These are phyloP conservation scores for Ganoderma boninense DNA, from an alignment of 1,284 basidiomycete genomes.

Conservation along the genomic window DNA sequence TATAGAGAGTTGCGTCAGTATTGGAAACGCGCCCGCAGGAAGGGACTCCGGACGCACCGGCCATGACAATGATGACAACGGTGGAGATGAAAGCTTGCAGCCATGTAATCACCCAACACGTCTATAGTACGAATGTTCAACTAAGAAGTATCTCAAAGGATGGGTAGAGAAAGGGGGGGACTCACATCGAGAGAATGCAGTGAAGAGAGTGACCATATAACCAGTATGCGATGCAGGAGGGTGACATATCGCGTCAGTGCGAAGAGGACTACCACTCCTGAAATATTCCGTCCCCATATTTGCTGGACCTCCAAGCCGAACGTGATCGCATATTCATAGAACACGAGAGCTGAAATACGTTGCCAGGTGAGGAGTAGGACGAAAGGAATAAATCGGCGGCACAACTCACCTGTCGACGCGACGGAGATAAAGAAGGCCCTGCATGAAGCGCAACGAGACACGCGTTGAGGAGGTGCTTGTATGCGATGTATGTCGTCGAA, in stretches of 20 bases:
- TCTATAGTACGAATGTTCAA: background rate
- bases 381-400: too few relatives aligned
- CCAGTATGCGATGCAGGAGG: conserved; percentile 24
- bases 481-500: background rate
- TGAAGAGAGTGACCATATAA: conserved; percentile 16
- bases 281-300: conserved; percentile 24
- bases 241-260: conserved; percentile 29
- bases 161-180: background rate
- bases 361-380: too few relatives aligned
- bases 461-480: background rate
- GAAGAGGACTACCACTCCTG: conserved; percentile 24
- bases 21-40: background rate
- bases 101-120: conserved; percentile 22
- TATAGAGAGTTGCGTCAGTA: background rate
- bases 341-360: conserved; percentile 22
- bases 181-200: conserved; percentile 22
- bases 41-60: conserved; percentile 14
- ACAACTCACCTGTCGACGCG: conserved; percentile 6
- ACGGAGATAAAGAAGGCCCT: conserved; percentile 9
- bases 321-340: conserved; percentile 30
- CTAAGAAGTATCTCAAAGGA: background rate
- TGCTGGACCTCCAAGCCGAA: conserved; percentile 26
- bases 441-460: too few relatives aligned
- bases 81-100: conserved; percentile 23
- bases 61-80: conserved; percentile 18